phyloP scores from a whole-genome alignment of 169 alveolate species.

The Perkinsus olseni region DNA sequence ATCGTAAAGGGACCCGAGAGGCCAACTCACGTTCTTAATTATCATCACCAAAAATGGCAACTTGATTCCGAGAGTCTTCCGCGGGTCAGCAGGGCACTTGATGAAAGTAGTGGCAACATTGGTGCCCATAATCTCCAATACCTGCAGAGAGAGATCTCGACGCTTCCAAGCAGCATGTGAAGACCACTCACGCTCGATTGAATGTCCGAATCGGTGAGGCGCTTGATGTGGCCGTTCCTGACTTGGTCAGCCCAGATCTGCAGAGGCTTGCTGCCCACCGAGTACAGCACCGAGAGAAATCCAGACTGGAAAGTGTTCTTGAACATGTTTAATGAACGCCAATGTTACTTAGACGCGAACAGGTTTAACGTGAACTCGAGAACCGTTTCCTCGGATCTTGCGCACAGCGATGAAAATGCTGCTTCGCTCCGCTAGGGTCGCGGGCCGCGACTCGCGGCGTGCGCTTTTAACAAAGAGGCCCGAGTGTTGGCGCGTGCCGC shows the following conservation, averaged over 20 bases:
- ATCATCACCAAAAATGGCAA: constrained; percentile 90
- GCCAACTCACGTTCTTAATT: constrained; percentile 81
- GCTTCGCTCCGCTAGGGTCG: no score
- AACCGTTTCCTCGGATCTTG: no score
- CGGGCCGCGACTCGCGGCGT: no score
- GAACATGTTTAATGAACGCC: constrained; percentile 53
- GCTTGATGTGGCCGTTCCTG: constrained; percentile 88
- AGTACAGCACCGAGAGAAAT: constrained; percentile 81
- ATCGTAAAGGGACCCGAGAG: constrained; percentile 68
- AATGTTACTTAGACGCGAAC: no score
- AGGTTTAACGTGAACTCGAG: no score
- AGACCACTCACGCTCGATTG: constrained; percentile 39
- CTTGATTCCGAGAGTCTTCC: constrained; percentile 81
- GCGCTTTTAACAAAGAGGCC: no score
- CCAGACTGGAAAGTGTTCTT: constrained; percentile 86
- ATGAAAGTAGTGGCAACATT: constrained; percentile 81
- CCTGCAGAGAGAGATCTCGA: constrained; percentile 24
- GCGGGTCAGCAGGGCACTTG: constrained; percentile 81
- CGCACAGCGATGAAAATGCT: no score
- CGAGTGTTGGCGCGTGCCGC: no score
- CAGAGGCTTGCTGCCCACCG: constrained; percentile 83
- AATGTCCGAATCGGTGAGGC: constrained; percentile 87
- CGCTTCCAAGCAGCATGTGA: constrained; percentile 66
- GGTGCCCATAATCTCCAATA: constrained; percentile 53
- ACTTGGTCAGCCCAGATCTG: constrained; percentile 72